Conservation (phyloP, 2,329 filamentous ascomycete genomes). For the Fusarium nelsonii region DNA sequence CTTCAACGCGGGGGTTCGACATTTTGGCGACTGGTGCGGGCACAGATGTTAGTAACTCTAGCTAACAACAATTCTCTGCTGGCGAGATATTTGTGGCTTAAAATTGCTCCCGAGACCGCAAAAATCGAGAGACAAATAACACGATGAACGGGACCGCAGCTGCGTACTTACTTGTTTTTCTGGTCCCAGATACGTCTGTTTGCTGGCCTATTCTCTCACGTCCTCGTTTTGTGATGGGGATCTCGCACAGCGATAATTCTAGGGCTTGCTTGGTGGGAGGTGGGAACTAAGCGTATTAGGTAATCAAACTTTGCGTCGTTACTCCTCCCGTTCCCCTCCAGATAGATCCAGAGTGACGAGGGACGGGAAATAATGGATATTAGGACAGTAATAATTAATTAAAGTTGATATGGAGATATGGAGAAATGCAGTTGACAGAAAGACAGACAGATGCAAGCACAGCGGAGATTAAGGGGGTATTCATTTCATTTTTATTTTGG, state of each 20-base stretch:
- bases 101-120: constrained; percentile 33
- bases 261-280: constrained; percentile 61
- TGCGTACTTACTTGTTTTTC: constrained; percentile 53
- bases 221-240: constrained; percentile 57
- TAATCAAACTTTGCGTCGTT: constrained; percentile 50
- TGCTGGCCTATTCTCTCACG: constrained; percentile 49
- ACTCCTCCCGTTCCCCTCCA: constrained; percentile 20
- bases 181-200: constrained; percentile 53
- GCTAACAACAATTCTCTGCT: constrained; percentile 37
- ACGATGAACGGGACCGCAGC: constrained; percentile 24
- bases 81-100: constrained; percentile 31
- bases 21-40: constrained; percentile 70
- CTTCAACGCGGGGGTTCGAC: constrained; percentile 98
- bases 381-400: neutral
- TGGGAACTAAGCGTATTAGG: constrained; percentile 57
- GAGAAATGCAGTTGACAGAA: neutral
- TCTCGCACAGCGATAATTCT: constrained; percentile 58
- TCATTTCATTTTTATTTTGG: constrained; percentile 49
- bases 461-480: constrained; percentile 43
- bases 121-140: constrained; percentile 33
- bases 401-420: constrained; percentile 19
- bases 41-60: constrained; percentile 47
- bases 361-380: constrained; percentile 13
- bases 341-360: constrained; percentile 25
- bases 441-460: constrained; percentile 2